Evolutionary conservation across 495 filamentous ascomycete genomes (phyloP).

Genomic region (Bryoglossum gracile): DNA sequence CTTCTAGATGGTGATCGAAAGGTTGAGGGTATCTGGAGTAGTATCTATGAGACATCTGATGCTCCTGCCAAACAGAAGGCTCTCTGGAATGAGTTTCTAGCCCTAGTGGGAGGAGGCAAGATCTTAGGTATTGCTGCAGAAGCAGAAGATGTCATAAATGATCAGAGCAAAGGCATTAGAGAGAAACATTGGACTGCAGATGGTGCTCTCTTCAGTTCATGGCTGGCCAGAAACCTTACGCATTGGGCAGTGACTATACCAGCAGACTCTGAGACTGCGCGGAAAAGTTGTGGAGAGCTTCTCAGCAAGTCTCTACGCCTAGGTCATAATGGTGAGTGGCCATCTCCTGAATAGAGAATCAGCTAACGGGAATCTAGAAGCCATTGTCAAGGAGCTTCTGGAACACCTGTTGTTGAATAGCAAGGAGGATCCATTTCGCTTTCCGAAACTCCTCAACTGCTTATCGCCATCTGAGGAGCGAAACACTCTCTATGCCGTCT

Average conservation of each 20-base stretch:
- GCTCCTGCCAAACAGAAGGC: slow-evolving; percentile 32
- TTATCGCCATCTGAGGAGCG: slow-evolving; percentile 52
- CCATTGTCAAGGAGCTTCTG: slow-evolving; percentile 24
- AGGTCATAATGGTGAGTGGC: slow-evolving; percentile 61
- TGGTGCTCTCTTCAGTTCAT: slow-evolving; percentile 55
- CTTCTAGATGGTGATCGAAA: slow-evolving; percentile 51
- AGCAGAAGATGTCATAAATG: slow-evolving; percentile 48
- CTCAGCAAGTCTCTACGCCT: slow-evolving; percentile 59
- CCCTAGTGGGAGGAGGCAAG: slow-evolving; percentile 60
- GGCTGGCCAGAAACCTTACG: slow-evolving; percentile 65
- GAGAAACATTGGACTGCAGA: slow-evolving; percentile 56
- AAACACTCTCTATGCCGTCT: slow-evolving; percentile 46
- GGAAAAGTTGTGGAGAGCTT: slow-evolving; percentile 53
- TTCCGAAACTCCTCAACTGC: slow-evolving; percentile 34
- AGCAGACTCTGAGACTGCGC: slow-evolving; percentile 34
- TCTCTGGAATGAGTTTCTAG: slow-evolving; percentile 58
- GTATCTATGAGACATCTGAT: slow-evolving; percentile 3
- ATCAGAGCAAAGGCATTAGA: slow-evolving; percentile 22
- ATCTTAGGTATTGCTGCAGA: slow-evolving; percentile 68
- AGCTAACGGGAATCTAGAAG: slow-evolving; percentile 17
- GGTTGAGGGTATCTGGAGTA: slow-evolving; percentile 46
- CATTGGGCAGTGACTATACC: slow-evolving; percentile 35
- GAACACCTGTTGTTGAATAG: slow-evolving; percentile 11
- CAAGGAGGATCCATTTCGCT: slow-evolving; percentile 27
- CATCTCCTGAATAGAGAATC: neutral